phyloP scores from a whole-genome alignment of 768 basidiomycete genomes.

The Lentinula lateritia region DNA sequence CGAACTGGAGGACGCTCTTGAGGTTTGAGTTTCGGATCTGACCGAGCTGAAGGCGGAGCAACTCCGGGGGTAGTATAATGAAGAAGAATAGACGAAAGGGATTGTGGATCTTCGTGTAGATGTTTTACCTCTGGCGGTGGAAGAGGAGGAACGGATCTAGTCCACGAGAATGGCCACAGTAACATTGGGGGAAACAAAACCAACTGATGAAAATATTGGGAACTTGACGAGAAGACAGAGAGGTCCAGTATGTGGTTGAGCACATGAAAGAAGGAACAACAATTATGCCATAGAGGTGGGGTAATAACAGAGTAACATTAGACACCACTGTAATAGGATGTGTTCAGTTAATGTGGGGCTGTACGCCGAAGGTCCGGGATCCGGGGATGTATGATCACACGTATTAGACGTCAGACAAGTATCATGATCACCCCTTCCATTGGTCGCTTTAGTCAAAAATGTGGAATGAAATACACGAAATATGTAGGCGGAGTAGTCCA shows the following conservation, averaged over 20 bases:
- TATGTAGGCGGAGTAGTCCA: not conserved
- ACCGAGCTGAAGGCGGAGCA: constrained; percentile 67
- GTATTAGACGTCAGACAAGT: no score
- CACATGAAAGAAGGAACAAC: not conserved
- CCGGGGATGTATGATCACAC: not conserved
- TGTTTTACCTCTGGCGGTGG: not conserved
- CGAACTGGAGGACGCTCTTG: constrained; percentile 49
- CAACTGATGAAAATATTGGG: not conserved
- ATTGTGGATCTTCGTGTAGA: constrained; percentile 9
- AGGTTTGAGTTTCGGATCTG: constrained; percentile 62
- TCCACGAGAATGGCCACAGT: constrained; percentile 9
- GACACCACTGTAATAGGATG: not conserved
- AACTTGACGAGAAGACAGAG: not conserved
- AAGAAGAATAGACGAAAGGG: constrained; percentile 28
- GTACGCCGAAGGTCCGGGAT: not conserved
- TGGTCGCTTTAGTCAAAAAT: no score
- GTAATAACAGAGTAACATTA: not conserved
- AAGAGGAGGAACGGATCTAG: not conserved
- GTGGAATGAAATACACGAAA: not conserved
- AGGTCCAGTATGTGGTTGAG: not conserved
- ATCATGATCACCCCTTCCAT: no score
- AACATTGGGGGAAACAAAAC: not conserved
- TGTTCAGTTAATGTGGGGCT: not conserved
- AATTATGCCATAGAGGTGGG: not conserved
- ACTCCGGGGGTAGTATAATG: constrained; percentile 67